phyloP scores from a whole-genome alignment of 805 yeast species.

The Wickerhamiella qilinensis region DNA sequence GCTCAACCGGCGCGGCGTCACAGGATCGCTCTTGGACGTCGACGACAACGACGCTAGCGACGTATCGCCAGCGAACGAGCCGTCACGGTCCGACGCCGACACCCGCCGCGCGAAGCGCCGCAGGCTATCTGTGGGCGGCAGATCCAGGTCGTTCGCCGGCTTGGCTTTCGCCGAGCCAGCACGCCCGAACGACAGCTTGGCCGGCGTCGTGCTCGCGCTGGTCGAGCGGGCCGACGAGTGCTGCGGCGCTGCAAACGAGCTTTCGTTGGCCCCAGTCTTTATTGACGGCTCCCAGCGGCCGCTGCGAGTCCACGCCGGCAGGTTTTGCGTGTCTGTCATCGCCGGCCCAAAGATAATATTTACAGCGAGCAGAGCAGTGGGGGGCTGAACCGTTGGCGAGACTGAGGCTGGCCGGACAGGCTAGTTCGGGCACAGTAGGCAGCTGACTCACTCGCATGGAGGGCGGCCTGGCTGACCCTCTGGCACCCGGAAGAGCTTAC shows the following conservation, averaged over 20 bases:
- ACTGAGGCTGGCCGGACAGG: no score
- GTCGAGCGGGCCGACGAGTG: neutral
- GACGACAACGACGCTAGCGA: neutral
- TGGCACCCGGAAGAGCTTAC: no score
- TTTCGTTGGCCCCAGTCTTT: neutral
- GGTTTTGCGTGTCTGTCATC: no score
- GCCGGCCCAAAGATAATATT: no score
- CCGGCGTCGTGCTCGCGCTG: neutral
- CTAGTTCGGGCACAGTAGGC: no score
- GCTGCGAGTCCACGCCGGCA: no score
- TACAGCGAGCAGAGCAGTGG: no score
- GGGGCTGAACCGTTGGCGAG: no score
- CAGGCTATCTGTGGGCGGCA: conserved; percentile 2
- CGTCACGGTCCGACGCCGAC: neutral
- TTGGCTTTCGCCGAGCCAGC: conserved; percentile 10
- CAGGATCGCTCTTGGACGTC: neutral
- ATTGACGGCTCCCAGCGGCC: no score
- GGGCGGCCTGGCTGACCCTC: no score
- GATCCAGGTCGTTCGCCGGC: conserved; percentile 1
- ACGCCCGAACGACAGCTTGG: conserved; percentile 1
- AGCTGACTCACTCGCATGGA: no score
- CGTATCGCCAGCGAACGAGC: no score
- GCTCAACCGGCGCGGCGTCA: conserved; percentile 2
- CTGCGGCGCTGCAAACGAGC: conserved; percentile 13
- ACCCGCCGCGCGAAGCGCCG: neutral